Base-by-base conservation (phyloP, 257 asterid species). In the Gardenia jasminoides region DNA sequence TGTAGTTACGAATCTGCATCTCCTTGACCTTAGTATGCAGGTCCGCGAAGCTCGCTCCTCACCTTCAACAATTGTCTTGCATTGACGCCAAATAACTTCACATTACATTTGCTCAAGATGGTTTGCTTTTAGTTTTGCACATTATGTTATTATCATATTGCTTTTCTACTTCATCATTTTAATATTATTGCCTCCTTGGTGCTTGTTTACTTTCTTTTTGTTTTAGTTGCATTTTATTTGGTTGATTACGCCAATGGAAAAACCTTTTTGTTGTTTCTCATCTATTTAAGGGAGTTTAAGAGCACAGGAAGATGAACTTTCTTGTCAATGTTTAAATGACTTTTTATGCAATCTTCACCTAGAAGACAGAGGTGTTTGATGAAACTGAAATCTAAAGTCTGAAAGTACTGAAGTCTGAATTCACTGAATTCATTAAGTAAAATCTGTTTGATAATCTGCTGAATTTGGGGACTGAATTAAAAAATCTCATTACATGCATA, bases 1-100 rank as follows among this genome's bases (percentile, higher is more conserved):
- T 80, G 97, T 92, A 7, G 98, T 93, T 67, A 93, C 91, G 52
- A 92, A 90, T 83, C 82, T 93, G 88, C 98, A 93, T 85, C 93
- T 93, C 78, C 96, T 93, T 80, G 96, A 93, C 80, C 97, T 93
- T 71, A 90, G 97, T 71, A 93, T 92, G 97, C 98, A 93, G 97
- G 98, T 93, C 72, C 67, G 80, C 77, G 61, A 62, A 30, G 65
- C 72, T 82, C 44, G n/a, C n/a, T 39, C 54, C 65, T 52, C 69
- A 80, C 71, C 75, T 61, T 78, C 9, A 71, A 70, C 64, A 68
- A 77, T 75, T 78, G 71, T 76, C 28, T 70, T 46, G 66, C 36
- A 16, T 44, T 70, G 62, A 68, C 74, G 81, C 44, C 58, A 43
- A 65, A 78, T 41, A 39, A 28, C 59, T 30, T 15, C n/a, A 12